Percentiles rank a stretch among this genome's conserved stretches.
Conservation (phyloP, 495 filamentous ascomycete genomes). For the Aspergillus ellipticus region DNA sequence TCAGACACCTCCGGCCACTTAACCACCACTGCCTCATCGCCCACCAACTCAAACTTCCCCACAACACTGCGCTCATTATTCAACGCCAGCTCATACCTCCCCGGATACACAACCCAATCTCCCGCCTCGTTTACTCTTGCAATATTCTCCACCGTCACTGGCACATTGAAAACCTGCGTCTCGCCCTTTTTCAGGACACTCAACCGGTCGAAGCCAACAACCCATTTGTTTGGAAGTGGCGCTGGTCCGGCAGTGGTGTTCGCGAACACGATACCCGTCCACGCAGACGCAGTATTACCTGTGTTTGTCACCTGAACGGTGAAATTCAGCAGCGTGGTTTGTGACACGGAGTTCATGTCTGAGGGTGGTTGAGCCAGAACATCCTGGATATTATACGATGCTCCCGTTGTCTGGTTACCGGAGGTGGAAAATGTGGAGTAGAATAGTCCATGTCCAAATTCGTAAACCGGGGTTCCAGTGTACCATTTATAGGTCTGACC, state of each 20-base stretch:
- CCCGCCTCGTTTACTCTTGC: constrained; percentile 56
- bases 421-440: constrained; percentile 47
- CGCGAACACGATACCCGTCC: constrained; percentile 55
- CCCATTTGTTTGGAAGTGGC: constrained; percentile 61
- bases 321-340: constrained; percentile 45
- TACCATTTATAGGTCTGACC: constrained; percentile 65
- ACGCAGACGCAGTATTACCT: constrained; percentile 53
- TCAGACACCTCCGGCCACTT: constrained; percentile 29
- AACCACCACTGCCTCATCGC: constrained; percentile 24
- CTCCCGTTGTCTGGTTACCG: neutral
- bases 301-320: constrained; percentile 47
- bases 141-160: constrained; percentile 54
- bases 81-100: constrained; percentile 56
- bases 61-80: constrained; percentile 43
- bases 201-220: constrained; percentile 58
- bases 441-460: constrained; percentile 55
- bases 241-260: constrained; percentile 50
- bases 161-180: constrained; percentile 36
- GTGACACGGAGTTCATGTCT: constrained; percentile 25
- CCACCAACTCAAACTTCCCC: constrained; percentile 28
- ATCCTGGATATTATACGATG: constrained; percentile 27
- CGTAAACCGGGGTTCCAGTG: constrained; percentile 47
- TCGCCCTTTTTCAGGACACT: constrained; percentile 38
- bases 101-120: constrained; percentile 62
- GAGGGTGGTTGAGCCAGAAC: constrained; percentile 24